phyloP scores from a whole-genome alignment of 305 asterid genomes.

The Fraxinus paxiana region DNA sequence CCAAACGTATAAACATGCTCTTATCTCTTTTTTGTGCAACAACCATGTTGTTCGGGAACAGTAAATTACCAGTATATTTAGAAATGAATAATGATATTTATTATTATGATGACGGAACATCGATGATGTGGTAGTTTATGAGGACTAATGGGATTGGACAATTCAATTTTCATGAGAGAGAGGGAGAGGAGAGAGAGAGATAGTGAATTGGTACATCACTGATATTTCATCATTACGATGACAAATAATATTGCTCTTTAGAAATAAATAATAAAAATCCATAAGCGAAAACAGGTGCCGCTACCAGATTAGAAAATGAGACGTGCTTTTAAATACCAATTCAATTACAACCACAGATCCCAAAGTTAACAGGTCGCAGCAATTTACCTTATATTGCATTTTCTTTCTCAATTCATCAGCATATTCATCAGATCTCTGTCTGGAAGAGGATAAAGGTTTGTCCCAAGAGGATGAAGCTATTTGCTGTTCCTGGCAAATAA shows the following conservation, averaged over 20 bases:
- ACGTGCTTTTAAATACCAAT: not conserved
- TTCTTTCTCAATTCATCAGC: slow-evolving; percentile 64
- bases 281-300: not conserved
- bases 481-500: slow-evolving; percentile 60
- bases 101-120: too few species aligned
- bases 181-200: too few species aligned
- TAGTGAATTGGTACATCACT: too few species aligned
- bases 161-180: too few species aligned
- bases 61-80: not conserved
- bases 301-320: not conserved
- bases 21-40: slow-evolving; percentile 5
- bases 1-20: slow-evolving; percentile 6
- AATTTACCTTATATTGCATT: slow-evolving; percentile 64
- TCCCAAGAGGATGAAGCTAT: slow-evolving; percentile 41
- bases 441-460: slow-evolving; percentile 36
- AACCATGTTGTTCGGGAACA: not conserved
- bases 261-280: not conserved
- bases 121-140: too few species aligned
- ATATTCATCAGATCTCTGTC: slow-evolving; percentile 54
- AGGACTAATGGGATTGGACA: too few species aligned
- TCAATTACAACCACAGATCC: slow-evolving; percentile 5
- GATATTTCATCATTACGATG: too few species aligned
- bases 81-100: not conserved
- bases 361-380: slow-evolving; percentile 2
- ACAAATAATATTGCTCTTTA: not conserved